Conservation (phyloP, 345 rosid species). For the Eucalyptus victrix region DNA sequence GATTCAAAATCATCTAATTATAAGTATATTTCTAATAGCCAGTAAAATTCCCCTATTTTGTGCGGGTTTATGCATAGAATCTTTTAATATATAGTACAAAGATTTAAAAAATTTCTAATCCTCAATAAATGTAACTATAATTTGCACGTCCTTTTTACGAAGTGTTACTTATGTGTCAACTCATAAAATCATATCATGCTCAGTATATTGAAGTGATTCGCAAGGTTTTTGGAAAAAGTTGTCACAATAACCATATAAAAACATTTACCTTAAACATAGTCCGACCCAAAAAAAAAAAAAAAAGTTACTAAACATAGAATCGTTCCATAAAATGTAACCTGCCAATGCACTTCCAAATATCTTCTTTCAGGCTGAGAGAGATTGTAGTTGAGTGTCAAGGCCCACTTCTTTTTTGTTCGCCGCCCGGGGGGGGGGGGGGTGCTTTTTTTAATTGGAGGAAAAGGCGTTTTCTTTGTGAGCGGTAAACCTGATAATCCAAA, state of each 20-base stretch:
- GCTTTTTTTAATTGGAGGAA: no score
- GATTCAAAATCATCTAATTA: neutral
- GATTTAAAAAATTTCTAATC: neutral
- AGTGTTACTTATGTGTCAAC: neutral
- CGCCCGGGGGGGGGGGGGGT: no score
- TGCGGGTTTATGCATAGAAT: no score
- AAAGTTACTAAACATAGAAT: neutral
- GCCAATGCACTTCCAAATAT: neutral
- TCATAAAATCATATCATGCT: neutral
- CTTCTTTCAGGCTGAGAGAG: neutral
- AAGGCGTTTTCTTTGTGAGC: no score
- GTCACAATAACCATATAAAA: neutral
- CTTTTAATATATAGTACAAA: no score
- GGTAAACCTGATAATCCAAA: no score
- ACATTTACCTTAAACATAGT: no score
- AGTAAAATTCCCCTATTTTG: neutral
- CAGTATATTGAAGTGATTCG: no score
- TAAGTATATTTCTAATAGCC: no score
- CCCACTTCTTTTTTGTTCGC: neutral
- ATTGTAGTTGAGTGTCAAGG: neutral
- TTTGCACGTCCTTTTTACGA: neutral
- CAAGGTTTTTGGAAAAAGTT: no score
- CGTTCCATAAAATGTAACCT: no score
- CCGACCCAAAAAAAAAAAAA: no score
- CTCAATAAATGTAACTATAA: neutral